Evolutionary conservation across 139 green algal species (phyloP).

Genomic region (Chlorella sp.): DNA sequence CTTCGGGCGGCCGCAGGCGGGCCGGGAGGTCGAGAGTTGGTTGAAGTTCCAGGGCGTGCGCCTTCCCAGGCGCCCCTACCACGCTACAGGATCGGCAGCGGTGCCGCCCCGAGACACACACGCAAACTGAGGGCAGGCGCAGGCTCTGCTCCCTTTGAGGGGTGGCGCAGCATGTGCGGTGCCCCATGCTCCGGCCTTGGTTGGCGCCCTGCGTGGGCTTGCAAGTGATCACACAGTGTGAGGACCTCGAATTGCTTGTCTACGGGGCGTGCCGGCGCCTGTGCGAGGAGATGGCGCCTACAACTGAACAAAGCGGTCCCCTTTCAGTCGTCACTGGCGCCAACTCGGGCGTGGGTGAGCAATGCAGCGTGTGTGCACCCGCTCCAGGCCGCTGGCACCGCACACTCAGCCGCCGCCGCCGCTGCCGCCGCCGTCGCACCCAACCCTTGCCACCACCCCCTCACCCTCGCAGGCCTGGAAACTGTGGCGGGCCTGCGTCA

Average conservation of each 20-base stretch:
- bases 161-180: neutral
- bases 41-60: no score
- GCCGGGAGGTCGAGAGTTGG: no score
- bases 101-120: neutral
- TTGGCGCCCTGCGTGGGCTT: neutral
- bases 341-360: neutral
- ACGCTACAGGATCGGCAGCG: neutral
- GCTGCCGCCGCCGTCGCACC: neutral
- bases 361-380: neutral
- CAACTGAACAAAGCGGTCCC: neutral
- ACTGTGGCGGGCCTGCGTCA: constrained; percentile 59
- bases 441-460: neutral
- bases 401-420: neutral
- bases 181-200: neutral
- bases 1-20: no score
- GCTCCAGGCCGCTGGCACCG: neutral
- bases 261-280: neutral
- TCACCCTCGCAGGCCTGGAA: constrained; percentile 51
- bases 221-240: neutral
- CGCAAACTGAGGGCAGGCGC: neutral
- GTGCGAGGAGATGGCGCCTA: neutral
- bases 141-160: neutral
- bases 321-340: neutral
- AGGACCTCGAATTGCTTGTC: neutral
- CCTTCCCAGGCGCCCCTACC: no score